Evolutionary conservation across 2,329 filamentous ascomycete genomes (phyloP).

Genomic region (Talaromyces atroroseus): DNA sequence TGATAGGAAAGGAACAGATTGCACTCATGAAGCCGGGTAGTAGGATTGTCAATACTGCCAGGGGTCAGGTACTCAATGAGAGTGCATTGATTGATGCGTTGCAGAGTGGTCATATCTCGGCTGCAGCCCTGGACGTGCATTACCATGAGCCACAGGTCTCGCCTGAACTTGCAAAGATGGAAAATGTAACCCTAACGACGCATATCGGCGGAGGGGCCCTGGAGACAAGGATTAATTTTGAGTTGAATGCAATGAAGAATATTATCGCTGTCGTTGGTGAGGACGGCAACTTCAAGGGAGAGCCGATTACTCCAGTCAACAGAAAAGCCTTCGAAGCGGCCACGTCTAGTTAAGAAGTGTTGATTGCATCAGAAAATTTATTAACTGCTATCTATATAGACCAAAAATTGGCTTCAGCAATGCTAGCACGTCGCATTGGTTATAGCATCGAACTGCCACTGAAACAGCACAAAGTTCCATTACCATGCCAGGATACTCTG

Average conservation of each 20-base stretch:
- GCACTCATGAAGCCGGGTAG: conserved; percentile 44
- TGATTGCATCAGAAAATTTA: neutral
- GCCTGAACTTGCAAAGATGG: conserved; percentile 4
- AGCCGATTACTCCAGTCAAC: conserved; percentile 8
- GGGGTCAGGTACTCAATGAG: conserved; percentile 48
- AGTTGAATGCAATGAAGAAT: conserved; percentile 11
- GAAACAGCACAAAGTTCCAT: neutral
- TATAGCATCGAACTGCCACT: neutral
- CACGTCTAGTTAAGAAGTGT: neutral
- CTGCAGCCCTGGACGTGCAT: conserved; percentile 21
- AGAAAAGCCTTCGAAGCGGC: conserved; percentile 5
- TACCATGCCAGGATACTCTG: conserved; percentile 7
- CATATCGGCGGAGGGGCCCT: conserved; percentile 7
- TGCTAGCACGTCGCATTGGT: neutral
- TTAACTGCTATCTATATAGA: neutral
- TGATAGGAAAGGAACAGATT: conserved; percentile 40
- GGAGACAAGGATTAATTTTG: conserved; percentile 10
- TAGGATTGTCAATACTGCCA: conserved; percentile 49
- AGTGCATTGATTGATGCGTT: conserved; percentile 44
- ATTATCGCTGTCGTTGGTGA: conserved; percentile 5
- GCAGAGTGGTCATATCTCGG: conserved; percentile 41
- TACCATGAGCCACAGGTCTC: conserved; percentile 8
- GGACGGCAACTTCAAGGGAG: conserved; percentile 1
- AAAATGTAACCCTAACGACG: conserved; percentile 8
- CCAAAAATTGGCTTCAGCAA: neutral